Evolutionary conservation across 208 protist species (phyloP).

Genomic region (Trypanosoma melophagium): DNA sequence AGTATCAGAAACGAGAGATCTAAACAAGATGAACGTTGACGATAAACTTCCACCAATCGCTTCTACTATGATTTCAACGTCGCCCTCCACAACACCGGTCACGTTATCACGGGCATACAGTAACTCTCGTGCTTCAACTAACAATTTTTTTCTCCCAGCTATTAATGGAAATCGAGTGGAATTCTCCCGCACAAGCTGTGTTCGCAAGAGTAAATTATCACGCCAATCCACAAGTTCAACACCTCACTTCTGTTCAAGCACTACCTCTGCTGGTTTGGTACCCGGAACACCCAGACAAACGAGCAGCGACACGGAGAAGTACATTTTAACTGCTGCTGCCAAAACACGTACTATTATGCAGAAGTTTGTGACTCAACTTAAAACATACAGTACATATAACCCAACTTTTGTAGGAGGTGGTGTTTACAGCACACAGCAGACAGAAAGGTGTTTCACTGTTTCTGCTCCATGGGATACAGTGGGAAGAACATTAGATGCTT

Average conservation of each 20-base stretch:
- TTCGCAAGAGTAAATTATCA: neutral
- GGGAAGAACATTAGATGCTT: slow-evolving; percentile 40
- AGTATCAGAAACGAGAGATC: too few species aligned
- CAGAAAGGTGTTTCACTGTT: neutral
- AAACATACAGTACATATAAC: slow-evolving; percentile 66
- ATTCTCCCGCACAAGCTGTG: neutral
- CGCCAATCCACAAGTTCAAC: neutral
- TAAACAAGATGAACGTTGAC: neutral
- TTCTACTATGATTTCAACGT: neutral
- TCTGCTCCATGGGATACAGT: slow-evolving; percentile 39
- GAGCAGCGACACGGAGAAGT: slow-evolving; percentile 7
- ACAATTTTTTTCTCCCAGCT: neutral
- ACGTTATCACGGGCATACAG: neutral
- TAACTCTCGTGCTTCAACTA: neutral
- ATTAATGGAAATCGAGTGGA: slow-evolving; percentile 9
- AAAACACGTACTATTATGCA: slow-evolving; percentile 39
- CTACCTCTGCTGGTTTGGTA: slow-evolving; percentile 1
- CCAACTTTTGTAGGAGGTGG: slow-evolving; percentile 43
- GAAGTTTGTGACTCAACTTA: slow-evolving; percentile 47
- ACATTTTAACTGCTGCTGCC: slow-evolving; percentile 32
- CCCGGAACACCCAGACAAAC: neutral
- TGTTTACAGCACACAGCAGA: slow-evolving; percentile 12
- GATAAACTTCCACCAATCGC: slow-evolving; percentile 7
- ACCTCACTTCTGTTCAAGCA: neutral
- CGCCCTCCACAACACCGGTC: neutral